Evolutionary conservation across 345 rosid genomes (phyloP).

Genomic region (Adansonia digitata): DNA sequence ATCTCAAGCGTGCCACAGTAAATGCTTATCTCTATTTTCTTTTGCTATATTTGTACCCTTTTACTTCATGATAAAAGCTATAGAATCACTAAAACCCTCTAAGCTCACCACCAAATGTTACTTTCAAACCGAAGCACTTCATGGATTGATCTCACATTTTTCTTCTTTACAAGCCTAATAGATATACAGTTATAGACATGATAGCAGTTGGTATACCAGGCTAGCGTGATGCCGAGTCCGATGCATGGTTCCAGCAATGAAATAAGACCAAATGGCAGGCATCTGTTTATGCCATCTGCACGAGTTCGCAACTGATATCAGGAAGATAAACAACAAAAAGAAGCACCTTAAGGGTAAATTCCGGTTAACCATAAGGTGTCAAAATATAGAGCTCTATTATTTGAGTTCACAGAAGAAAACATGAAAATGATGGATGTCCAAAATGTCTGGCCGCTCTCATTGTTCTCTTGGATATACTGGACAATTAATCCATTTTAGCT

Average conservation of each 20-base stretch:
- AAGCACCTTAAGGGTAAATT: background rate
- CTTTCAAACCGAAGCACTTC: background rate
- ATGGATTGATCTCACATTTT: constrained; percentile 16
- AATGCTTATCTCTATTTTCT: constrained; percentile 8
- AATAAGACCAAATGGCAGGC: background rate
- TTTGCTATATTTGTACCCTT: constrained; percentile 4
- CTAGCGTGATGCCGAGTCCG: background rate
- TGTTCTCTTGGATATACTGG: background rate
- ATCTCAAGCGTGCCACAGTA: background rate
- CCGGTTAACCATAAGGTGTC: background rate
- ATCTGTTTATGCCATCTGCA: constrained; percentile 32
- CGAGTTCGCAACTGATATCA: constrained; percentile 12
- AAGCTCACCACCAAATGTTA: constrained; percentile 16
- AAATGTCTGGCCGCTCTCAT: background rate
- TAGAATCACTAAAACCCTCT: constrained; percentile 13
- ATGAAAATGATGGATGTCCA: background rate
- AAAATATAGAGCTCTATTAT: background rate
- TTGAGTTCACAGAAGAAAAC: background rate
- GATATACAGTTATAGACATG: constrained; percentile 31
- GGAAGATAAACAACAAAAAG: constrained; percentile 5
- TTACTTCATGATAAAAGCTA: constrained; percentile 9
- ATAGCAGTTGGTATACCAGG: constrained; percentile 9
- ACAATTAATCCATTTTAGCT: background rate
- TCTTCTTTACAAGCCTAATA: constrained; percentile 34
- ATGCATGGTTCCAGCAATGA: constrained; percentile 5